Evolutionary conservation across 768 basidiomycete genomes (phyloP).

Genomic region (Dentipellis sp.): DNA sequence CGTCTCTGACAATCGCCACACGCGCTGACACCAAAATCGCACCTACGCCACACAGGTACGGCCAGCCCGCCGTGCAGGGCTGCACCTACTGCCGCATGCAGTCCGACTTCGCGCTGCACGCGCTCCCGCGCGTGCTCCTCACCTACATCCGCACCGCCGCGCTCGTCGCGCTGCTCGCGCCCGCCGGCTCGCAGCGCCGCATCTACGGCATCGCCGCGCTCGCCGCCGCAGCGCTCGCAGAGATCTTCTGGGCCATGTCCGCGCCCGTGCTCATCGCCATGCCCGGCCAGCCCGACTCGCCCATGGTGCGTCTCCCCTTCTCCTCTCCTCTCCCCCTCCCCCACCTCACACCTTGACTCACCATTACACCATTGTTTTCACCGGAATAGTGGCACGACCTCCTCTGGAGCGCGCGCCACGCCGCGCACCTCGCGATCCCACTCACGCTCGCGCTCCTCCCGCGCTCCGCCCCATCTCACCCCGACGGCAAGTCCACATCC

Average conservation of each 20-base stretch:
- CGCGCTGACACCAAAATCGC: no score
- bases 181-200: constrained; percentile 9
- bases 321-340: background rate
- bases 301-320: constrained; percentile 7
- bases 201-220: background rate
- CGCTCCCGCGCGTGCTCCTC: constrained; percentile 9
- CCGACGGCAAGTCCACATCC: background rate
- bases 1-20: background rate
- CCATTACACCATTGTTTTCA: background rate
- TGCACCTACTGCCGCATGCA: constrained; percentile 7
- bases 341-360: background rate
- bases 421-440: constrained; percentile 9
- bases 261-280: constrained; percentile 4
- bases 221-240: constrained; percentile 3
- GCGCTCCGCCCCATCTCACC: background rate
- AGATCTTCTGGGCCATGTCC: constrained; percentile 7
- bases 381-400: constrained; percentile 10
- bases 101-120: constrained; percentile 11
- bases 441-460: constrained; percentile 9
- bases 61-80: constrained; percentile 9
- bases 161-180: constrained; percentile 7
- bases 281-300: background rate
- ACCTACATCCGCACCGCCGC: constrained; percentile 10
- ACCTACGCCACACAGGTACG: constrained; percentile 3
- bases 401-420: constrained; percentile 10